phyloP scores from a whole-genome alignment of 192 early-diverging fungal genomes.

The Gaertneriomyces sp. region DNA sequence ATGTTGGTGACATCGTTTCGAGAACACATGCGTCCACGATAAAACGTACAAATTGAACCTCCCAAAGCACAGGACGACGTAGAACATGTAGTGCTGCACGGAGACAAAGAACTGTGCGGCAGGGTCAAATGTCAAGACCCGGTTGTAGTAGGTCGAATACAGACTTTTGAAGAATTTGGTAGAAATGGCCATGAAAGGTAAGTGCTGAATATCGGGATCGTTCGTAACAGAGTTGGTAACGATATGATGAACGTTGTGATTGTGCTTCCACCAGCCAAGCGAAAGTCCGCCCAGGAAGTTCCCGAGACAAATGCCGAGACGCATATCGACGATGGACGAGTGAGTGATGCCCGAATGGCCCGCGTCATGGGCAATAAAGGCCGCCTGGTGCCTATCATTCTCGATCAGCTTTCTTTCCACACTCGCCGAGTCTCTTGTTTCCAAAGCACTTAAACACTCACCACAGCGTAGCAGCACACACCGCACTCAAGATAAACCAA shows the following conservation, averaged over 20 bases:
- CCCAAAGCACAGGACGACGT: conserved; percentile 82
- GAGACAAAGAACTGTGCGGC: conserved; percentile 72
- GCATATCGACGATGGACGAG: conserved; percentile 65
- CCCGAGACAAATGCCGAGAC: conserved; percentile 77
- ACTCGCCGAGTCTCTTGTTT: no score
- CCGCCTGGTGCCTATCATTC: conserved; percentile 68
- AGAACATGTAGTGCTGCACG: conserved; percentile 83
- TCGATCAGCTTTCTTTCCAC: no score
- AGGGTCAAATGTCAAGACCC: conserved; percentile 75
- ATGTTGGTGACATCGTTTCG: conserved; percentile 50
- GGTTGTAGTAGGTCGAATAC: conserved; percentile 87
- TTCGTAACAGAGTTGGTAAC: conserved; percentile 90
- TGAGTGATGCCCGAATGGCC: conserved; percentile 92
- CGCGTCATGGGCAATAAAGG: conserved; percentile 93
- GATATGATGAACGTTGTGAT: conserved; percentile 96
- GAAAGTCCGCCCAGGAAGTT: conserved; percentile 83
- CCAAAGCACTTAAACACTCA: no score
- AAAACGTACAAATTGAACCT: conserved; percentile 86
- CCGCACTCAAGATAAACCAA: conserved; percentile 14
- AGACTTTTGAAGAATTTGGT: conserved; percentile 73
- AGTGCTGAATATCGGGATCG: conserved; percentile 97
- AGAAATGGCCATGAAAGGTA: conserved; percentile 92
- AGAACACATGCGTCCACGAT: conserved; percentile 64
- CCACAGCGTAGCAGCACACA: conserved; percentile 61
- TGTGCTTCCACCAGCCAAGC: conserved; percentile 97